A percentile compares a stretch with the other conserved stretches of the same genome.
phyloP scores from a whole-genome alignment of 257 asterid species.

The Primulina eburnea region DNA sequence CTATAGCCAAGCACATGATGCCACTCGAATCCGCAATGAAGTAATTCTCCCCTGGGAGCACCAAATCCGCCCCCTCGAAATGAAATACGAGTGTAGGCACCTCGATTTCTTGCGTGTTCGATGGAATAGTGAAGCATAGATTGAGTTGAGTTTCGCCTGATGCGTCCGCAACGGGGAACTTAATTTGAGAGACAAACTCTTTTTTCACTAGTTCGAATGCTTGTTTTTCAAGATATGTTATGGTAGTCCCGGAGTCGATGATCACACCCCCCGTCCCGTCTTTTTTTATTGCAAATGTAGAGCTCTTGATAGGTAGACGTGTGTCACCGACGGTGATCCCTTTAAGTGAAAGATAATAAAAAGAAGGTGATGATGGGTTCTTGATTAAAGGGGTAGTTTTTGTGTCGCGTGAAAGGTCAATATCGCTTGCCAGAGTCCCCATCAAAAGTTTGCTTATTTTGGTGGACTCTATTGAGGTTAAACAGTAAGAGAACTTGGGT shows the following conservation, averaged over 20 bases:
- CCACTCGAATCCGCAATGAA: slow-evolving; percentile 59
- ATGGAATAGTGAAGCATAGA: slow-evolving; percentile 58
- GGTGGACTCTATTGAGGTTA: slow-evolving; percentile 60
- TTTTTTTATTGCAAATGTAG: slow-evolving; percentile 42
- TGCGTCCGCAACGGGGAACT: slow-evolving; percentile 43
- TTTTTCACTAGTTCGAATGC: slow-evolving; percentile 49
- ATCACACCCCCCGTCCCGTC: slow-evolving; percentile 89
- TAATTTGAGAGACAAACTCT: slow-evolving; percentile 48
- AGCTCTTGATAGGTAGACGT: slow-evolving; percentile 41
- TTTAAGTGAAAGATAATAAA: slow-evolving; percentile 66
- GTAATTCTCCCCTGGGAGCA: slow-evolving; percentile 73
- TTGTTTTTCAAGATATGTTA: slow-evolving; percentile 54
- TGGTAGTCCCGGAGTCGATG: slow-evolving; percentile 87
- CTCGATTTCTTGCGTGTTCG: slow-evolving; percentile 29
- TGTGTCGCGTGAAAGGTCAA: not conserved
- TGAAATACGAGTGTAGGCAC: slow-evolving; percentile 68
- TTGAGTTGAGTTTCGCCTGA: slow-evolving; percentile 57
- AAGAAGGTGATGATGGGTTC: slow-evolving; percentile 66
- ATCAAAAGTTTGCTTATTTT: slow-evolving; percentile 50
- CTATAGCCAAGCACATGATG: slow-evolving; percentile 83
- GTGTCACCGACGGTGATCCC: slow-evolving; percentile 79
- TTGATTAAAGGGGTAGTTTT: slow-evolving; percentile 46
- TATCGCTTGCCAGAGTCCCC: slow-evolving; percentile 44
- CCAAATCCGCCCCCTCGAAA: slow-evolving; percentile 64
- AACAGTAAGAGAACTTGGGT: slow-evolving; percentile 70